A percentile compares a stretch with the other conserved stretches of the same genome.
These are phyloP conservation scores for Cenchrus fungigraminus DNA, from an alignment of 176 grass and related monocot species.

Conservation along the genomic window DNA sequence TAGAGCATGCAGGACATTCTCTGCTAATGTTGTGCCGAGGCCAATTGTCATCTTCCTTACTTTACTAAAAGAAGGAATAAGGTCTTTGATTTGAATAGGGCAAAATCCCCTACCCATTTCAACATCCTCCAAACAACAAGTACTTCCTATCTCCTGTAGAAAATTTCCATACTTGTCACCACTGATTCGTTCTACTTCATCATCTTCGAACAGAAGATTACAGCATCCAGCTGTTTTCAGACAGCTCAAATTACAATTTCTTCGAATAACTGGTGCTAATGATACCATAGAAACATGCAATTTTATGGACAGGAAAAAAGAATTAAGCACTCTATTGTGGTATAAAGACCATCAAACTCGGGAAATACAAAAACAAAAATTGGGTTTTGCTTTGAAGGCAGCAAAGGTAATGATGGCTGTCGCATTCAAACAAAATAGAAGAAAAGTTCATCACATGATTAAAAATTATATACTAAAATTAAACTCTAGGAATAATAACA, in stretches of 20 bases:
- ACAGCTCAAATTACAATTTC: conserved; percentile 63
- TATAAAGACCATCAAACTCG: background rate
- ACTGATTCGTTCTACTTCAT: conserved; percentile 40
- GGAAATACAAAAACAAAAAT: conserved; percentile 7
- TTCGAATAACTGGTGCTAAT: conserved; percentile 57
- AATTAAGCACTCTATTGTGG: conserved; percentile 25
- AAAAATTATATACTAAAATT: background rate
- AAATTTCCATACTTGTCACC: conserved; percentile 45
- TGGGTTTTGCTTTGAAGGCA: background rate
- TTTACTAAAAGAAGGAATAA: conserved; percentile 55
- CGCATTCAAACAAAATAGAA: conserved; percentile 18
- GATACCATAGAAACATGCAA: conserved; percentile 75
- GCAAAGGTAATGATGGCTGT: background rate
- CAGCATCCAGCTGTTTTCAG: conserved; percentile 79
- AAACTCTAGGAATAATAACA: background rate
- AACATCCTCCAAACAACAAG: conserved; percentile 61
- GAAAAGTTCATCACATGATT: background rate
- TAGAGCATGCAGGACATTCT: conserved; percentile 61
- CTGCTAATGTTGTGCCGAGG: conserved; percentile 71
- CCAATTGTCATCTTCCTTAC: conserved; percentile 65
- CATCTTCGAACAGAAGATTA: conserved; percentile 40
- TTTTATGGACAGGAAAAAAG: background rate
- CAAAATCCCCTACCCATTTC: conserved; percentile 88
- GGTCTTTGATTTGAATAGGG: conserved; percentile 51
- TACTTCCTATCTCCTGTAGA: conserved; percentile 52